Evolutionary conservation across 2,329 filamentous ascomycete genomes (phyloP).

Genomic region (Calonectria crousiana): DNA sequence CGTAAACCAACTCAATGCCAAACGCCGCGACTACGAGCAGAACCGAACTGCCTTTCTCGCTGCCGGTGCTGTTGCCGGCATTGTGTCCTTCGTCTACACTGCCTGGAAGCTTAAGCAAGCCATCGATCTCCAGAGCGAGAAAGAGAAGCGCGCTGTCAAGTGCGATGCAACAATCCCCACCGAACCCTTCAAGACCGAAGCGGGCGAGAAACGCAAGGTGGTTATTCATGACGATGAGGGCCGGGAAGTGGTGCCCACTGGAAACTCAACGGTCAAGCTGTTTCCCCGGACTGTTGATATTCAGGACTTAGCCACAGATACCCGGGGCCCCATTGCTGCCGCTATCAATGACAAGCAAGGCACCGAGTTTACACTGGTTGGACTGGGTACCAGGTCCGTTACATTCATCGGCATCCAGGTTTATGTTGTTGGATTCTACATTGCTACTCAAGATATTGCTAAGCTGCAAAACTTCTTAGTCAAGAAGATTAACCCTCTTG

Average conservation of each 20-base stretch:
- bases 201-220: constrained; percentile 65
- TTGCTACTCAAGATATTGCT: constrained; percentile 85
- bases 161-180: constrained; percentile 54
- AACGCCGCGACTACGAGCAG: constrained; percentile 62
- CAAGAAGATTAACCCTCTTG: constrained; percentile 79
- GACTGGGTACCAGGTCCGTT: constrained; percentile 88
- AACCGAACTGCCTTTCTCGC: constrained; percentile 65
- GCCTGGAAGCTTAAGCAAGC: constrained; percentile 63
- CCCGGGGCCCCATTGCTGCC: constrained; percentile 51
- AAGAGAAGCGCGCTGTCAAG: constrained; percentile 57
- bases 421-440: constrained; percentile 93
- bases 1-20: constrained; percentile 59
- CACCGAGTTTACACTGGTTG: constrained; percentile 87
- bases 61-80: constrained; percentile 62
- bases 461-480: constrained; percentile 83
- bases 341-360: constrained; percentile 55
- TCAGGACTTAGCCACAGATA: constrained; percentile 53
- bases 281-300: constrained; percentile 82
- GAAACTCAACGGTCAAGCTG: constrained; percentile 81
- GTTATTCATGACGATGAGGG: constrained; percentile 77
- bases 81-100: constrained; percentile 64
- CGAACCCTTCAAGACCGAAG: constrained; percentile 62
- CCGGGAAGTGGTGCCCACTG: constrained; percentile 82
- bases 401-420: constrained; percentile 92
- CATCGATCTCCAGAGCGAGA: constrained; percentile 48